Percentiles rank a stretch among this genome's conserved stretches.
These are phyloP conservation scores for Vitis amurensis DNA, from an alignment of 164 flowering plant species.

Conservation along the genomic window DNA sequence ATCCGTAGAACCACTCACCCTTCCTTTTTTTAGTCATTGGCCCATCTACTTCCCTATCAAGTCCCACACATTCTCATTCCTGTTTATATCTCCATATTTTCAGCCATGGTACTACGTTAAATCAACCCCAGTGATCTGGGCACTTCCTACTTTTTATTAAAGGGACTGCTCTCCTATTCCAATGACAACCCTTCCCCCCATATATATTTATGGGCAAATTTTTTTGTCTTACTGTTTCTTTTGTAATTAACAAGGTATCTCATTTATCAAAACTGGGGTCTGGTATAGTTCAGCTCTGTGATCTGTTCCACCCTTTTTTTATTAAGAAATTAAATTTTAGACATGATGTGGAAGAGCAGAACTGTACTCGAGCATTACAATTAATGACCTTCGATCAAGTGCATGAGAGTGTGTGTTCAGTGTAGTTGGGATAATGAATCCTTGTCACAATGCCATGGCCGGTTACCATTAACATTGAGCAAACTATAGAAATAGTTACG, in stretches of 20 bases:
- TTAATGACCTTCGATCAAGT: too few species aligned
- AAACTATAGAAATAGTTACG: too few species aligned
- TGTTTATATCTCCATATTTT: neutral
- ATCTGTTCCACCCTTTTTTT: too few species aligned
- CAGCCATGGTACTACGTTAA: slow-evolving; percentile 21
- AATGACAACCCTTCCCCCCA: neutral
- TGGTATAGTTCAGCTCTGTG: too few species aligned
- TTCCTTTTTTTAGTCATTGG: slow-evolving; percentile 28
- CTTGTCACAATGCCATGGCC: too few species aligned
- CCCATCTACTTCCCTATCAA: slow-evolving; percentile 8
- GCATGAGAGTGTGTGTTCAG: too few species aligned
- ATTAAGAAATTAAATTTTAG: too few species aligned
- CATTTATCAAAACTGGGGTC: neutral
- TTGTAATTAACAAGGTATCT: slow-evolving; percentile 7
- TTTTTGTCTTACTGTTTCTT: neutral
- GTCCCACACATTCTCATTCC: neutral
- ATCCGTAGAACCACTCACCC: slow-evolving; percentile 7
- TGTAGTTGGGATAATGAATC: too few species aligned
- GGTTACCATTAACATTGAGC: too few species aligned
- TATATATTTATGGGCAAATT: too few species aligned
- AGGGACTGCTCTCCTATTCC: slow-evolving; percentile 28
- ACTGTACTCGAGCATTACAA: too few species aligned
- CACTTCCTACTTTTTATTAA: slow-evolving; percentile 1
- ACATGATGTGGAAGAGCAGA: too few species aligned
- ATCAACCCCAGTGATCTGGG: slow-evolving; percentile 7